Evolutionary conservation across 139 green algal species (phyloP).

Genomic region (Dunaliella primolecta): DNA sequence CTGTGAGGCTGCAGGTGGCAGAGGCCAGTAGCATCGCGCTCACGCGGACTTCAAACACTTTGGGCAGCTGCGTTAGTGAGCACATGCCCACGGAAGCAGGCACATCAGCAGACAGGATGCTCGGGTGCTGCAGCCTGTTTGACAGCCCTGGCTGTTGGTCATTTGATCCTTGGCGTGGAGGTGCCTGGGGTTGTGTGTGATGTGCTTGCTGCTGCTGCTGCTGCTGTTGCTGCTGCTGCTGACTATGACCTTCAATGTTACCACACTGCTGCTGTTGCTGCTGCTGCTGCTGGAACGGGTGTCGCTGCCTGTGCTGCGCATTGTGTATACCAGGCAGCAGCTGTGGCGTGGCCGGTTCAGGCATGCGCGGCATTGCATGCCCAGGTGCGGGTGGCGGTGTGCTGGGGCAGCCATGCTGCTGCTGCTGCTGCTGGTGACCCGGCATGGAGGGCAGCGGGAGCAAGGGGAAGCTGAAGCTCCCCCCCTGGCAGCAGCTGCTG

Average conservation of each 20-base stretch:
- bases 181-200: not conserved
- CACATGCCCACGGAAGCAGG: not conserved
- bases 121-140: not conserved
- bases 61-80: not conserved
- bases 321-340: not conserved
- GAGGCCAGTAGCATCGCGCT: not conserved
- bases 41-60: not conserved
- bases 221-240: not conserved
- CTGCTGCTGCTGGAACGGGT: constrained; percentile 1
- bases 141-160: no score
- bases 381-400: no score
- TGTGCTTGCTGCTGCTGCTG: not conserved
- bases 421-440: not conserved
- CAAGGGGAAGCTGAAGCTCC: not conserved
- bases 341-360: not conserved
- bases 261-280: not conserved
- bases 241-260: no score
- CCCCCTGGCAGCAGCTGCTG: no score
- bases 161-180: no score
- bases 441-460: not conserved
- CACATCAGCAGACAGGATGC: not conserved
- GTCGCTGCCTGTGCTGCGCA: not conserved
- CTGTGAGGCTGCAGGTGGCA: not conserved
- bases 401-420: not conserved
- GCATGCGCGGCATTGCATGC: not conserved